Evolutionary conservation across 2,329 filamentous ascomycete species (phyloP).

Genomic region (Rhynchosporium graminicola): DNA sequence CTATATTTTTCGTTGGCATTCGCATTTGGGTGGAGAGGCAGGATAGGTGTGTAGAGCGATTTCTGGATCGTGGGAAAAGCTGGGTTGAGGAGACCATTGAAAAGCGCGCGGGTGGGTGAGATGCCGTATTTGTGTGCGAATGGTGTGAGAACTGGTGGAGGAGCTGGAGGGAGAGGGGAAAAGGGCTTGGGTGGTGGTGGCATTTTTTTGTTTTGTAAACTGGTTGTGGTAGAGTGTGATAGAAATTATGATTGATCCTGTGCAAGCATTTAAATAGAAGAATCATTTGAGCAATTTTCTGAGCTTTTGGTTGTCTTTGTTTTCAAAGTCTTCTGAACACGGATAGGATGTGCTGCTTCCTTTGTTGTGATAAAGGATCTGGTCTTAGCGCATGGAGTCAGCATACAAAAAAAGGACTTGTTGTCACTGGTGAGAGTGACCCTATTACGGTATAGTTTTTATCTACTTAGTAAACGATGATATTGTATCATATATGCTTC

Average conservation of each 20-base stretch:
- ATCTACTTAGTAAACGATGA: neutral
- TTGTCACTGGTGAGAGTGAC: neutral
- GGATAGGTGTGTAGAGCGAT: neutral
- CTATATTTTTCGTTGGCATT: neutral
- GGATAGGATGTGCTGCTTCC: neutral
- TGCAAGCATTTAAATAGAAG: neutral
- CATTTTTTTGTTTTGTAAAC: neutral
- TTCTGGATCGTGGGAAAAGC: neutral
- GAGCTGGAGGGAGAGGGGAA: neutral
- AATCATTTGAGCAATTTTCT: neutral
- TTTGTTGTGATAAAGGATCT: neutral
- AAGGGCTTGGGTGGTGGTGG: too few species aligned
- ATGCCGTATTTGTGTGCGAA: conserved; percentile 5
- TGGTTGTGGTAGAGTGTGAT: neutral
- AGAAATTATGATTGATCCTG: neutral
- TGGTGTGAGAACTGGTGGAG: neutral
- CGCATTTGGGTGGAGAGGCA: neutral
- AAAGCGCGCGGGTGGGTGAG: neutral
- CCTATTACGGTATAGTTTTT: neutral
- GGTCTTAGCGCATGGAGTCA: neutral
- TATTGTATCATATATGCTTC: too few species aligned
- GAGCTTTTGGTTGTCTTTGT: neutral
- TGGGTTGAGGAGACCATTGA: neutral
- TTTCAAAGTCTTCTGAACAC: neutral
- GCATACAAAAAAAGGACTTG: neutral